Conservation (phyloP, 2,329 filamentous ascomycete genomes). For the Penicillium griseofulvum region DNA sequence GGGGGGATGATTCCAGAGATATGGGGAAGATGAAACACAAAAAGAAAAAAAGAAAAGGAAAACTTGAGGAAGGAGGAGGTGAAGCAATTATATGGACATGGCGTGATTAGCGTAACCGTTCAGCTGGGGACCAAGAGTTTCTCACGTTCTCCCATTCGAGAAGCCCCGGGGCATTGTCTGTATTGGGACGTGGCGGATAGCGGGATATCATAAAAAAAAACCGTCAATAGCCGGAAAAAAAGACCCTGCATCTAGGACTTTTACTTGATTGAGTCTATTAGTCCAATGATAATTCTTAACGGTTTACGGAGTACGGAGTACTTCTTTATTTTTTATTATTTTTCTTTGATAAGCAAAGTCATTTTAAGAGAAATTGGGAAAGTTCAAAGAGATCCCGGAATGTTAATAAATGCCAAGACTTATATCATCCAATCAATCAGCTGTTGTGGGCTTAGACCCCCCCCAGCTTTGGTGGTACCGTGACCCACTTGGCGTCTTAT, state of each 20-base stretch:
- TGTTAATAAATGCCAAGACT: background rate
- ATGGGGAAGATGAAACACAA: background rate
- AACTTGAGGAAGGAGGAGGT: background rate
- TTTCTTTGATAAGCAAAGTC: background rate
- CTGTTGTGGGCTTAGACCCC: background rate
- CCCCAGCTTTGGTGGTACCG: background rate
- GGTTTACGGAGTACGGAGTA: too few species aligned
- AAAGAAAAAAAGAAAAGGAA: background rate
- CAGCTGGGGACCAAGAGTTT: background rate
- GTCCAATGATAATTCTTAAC: background rate
- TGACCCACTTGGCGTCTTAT: background rate
- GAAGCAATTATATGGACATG: slow-evolving; percentile 5
- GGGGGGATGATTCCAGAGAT: background rate
- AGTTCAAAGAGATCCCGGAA: background rate
- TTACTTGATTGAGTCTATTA: background rate
- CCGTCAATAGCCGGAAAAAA: slow-evolving; percentile 12
- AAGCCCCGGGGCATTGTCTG: slow-evolving; percentile 3
- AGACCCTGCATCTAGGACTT: slow-evolving; percentile 7
- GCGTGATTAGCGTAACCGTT: background rate
- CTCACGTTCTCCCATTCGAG: background rate
- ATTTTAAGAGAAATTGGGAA: too few species aligned
- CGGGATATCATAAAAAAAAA: background rate
- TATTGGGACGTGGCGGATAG: slow-evolving; percentile 2
- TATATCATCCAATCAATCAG: slow-evolving; percentile 2
- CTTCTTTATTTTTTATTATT: too few species aligned